Conservation (phyloP, 257 asterid genomes). For the Solanum rostratum region DNA sequence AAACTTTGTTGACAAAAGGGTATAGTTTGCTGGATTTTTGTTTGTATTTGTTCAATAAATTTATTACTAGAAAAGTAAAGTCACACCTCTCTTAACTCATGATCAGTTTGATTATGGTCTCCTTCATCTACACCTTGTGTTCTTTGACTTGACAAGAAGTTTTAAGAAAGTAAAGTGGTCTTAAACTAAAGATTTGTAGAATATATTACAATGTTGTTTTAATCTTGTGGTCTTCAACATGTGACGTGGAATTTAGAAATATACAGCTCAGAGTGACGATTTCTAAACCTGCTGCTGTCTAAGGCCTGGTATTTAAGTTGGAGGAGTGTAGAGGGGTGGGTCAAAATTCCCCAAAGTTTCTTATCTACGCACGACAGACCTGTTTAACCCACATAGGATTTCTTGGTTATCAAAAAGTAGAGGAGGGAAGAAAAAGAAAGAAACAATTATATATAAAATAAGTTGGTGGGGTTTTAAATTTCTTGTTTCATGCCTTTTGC, state of each 20-base stretch:
- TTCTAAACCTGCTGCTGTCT: neutral
- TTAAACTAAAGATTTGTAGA: no score
- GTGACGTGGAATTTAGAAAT: neutral
- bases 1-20: neutral
- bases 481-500: neutral
- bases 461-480: neutral
- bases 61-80: neutral
- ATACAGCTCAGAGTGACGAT: neutral
- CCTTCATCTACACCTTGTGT: neutral
- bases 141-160: neutral
- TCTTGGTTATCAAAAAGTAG: neutral
- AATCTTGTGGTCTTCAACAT: neutral
- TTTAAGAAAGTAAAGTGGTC: no score
- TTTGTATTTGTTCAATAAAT: neutral
- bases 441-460: neutral
- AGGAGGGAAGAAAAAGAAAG: neutral
- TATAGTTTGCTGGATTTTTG: neutral
- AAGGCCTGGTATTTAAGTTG: neutral
- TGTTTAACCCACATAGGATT: neutral
- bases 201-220: no score
- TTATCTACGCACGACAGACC: neutral
- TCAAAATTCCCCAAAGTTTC: neutral
- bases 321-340: neutral
- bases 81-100: neutral
- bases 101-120: neutral